A percentile compares a stretch with the other conserved stretches of the same genome.
These are phyloP conservation scores for Lactarius vividus DNA, from an alignment of 768 basidiomycete species.

Conservation along the genomic window DNA sequence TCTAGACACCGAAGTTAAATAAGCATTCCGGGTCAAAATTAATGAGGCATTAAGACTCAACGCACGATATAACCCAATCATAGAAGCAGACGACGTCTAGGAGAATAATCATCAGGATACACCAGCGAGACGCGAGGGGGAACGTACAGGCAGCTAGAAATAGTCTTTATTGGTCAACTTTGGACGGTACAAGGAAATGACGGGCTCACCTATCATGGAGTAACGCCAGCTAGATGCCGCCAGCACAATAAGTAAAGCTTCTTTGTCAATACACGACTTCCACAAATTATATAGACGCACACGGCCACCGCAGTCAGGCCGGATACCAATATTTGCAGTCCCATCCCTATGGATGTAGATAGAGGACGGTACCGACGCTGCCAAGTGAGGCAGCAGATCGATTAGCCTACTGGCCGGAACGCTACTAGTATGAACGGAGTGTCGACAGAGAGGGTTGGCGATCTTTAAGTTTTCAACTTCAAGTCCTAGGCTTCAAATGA, in stretches of 20 bases:
- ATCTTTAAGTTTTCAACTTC: too few species aligned
- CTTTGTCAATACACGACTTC: neutral
- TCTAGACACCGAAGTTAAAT: neutral
- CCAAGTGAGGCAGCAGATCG: neutral
- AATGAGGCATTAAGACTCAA: neutral
- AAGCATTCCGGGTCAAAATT: neutral
- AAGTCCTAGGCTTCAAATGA: neutral
- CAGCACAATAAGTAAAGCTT: neutral
- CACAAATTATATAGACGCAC: neutral
- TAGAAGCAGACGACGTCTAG: slow-evolving; percentile 25
- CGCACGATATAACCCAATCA: slow-evolving; percentile 28
- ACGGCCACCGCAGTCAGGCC: neutral
- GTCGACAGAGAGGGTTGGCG: neutral
- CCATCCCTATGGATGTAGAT: neutral
- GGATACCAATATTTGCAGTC: rapidly evolving
- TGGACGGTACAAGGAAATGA: neutral
- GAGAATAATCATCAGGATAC: neutral
- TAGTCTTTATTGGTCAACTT: neutral
- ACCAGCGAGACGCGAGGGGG: neutral
- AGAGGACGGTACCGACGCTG: neutral
- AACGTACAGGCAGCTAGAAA: slow-evolving; percentile 18
- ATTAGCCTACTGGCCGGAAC: neutral
- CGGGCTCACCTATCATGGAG: slow-evolving; percentile 4
- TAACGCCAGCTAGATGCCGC: slow-evolving; percentile 20
- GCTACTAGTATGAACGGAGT: too few species aligned